phyloP scores from a whole-genome alignment of 805 yeast genomes.

The Lachancea mirantina region DNA sequence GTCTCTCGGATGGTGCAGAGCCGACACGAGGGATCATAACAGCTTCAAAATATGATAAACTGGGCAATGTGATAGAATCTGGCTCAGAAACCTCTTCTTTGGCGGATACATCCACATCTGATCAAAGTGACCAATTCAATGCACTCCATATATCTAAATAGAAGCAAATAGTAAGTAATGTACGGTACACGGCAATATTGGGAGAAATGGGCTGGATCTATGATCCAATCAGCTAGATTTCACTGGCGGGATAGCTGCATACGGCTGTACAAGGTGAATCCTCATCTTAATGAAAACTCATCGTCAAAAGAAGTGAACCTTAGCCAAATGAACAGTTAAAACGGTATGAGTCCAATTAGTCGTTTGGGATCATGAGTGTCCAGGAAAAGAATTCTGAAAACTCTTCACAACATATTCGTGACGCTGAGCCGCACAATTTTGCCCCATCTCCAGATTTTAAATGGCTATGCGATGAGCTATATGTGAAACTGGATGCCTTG shows the following conservation, averaged over 20 bases:
- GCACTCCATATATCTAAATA: too few relatives aligned
- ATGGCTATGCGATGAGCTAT: slow-evolving; percentile 32
- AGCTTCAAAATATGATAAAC: slow-evolving; percentile 19
- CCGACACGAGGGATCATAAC: slow-evolving; percentile 7
- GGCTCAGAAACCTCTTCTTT: slow-evolving; percentile 7
- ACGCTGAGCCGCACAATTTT: slow-evolving; percentile 19
- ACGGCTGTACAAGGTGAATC: not conserved
- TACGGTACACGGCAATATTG: too few relatives aligned
- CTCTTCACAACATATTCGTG: not conserved
- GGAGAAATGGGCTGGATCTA: too few relatives aligned
- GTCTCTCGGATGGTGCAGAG: slow-evolving; percentile 12
- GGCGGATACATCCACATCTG: too few relatives aligned
- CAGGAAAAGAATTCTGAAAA: slow-evolving; percentile 1
- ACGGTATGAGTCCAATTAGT: too few relatives aligned
- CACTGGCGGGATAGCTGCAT: not conserved
- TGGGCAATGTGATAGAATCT: slow-evolving; percentile 20
- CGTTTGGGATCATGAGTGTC: too few relatives aligned
- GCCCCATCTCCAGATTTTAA: slow-evolving; percentile 33
- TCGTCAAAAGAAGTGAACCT: too few relatives aligned
- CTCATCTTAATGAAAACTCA: too few relatives aligned
- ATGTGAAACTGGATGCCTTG: slow-evolving; percentile 24
- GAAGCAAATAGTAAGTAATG: too few relatives aligned
- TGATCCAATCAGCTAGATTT: too few relatives aligned
- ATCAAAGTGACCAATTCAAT: too few relatives aligned
- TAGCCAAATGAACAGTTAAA: too few relatives aligned